A percentile compares a stretch with the other conserved stretches of the same genome.
Evolutionary conservation across 768 basidiomycete species (phyloP).

Genomic region (Tricholoma matsutake): DNA sequence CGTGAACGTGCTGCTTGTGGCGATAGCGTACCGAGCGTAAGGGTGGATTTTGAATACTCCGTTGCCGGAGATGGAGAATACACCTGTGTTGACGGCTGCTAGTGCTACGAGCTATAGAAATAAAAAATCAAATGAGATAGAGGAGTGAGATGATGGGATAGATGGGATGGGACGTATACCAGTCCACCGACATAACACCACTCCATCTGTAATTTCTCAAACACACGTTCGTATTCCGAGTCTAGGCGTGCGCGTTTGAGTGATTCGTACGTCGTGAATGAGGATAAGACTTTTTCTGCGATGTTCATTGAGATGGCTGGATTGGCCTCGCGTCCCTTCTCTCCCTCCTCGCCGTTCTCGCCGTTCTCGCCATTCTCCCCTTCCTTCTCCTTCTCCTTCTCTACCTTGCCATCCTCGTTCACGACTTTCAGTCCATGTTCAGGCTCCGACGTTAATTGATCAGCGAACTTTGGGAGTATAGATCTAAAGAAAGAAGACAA

Average conservation of each 20-base stretch:
- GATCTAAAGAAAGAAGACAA: background rate
- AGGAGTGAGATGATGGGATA: too few species aligned
- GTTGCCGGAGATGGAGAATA: conserved; percentile 59
- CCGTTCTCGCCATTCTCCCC: background rate
- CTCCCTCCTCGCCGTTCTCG: background rate
- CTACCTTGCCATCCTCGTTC: background rate
- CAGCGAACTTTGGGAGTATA: background rate
- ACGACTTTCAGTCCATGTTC: background rate
- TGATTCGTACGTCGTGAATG: background rate
- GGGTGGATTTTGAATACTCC: conserved; percentile 48
- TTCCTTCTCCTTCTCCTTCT: background rate
- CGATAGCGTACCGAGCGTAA: conserved; percentile 49
- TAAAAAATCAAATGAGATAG: too few species aligned
- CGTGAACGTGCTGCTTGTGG: conserved; percentile 55
- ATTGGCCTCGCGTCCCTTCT: background rate
- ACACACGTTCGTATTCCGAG: background rate
- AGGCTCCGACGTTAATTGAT: background rate
- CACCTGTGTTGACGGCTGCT: conserved; percentile 45
- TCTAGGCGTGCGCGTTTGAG: background rate
- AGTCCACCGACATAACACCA: conserved; percentile 3
- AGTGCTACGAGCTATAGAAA: conserved; percentile 8
- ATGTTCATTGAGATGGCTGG: background rate
- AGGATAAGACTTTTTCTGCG: background rate
- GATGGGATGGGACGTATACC: too few species aligned
- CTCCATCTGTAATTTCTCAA: background rate